A percentile compares a stretch with the other conserved stretches of the same genome.
Evolutionary conservation across 2,329 filamentous ascomycete species (phyloP).

Genomic region (Xylaria sp.): DNA sequence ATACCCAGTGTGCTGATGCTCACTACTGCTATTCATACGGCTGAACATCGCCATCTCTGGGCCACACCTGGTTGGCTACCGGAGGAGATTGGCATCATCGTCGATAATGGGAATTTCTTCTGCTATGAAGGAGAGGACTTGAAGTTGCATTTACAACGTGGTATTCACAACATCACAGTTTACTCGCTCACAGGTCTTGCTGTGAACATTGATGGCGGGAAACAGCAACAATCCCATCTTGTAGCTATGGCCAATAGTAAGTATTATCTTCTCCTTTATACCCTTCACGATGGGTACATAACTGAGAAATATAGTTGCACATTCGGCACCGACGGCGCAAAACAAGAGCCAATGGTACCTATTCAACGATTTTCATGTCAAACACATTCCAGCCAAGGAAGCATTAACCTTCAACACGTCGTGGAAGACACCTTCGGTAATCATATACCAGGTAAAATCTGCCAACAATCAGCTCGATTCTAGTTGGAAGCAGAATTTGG

Average conservation of each 20-base stretch:
- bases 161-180: slow-evolving; percentile 80
- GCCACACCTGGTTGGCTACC: slow-evolving; percentile 88
- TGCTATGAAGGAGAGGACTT: slow-evolving; percentile 95
- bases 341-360: slow-evolving; percentile 83
- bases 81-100: slow-evolving; percentile 89
- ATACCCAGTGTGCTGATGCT: slow-evolving; percentile 88
- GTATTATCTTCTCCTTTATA: slow-evolving; percentile 26
- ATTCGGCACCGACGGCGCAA: slow-evolving; percentile 65
- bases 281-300: slow-evolving; percentile 25
- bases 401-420: slow-evolving; percentile 86
- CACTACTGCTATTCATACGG: slow-evolving; percentile 76
- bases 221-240: slow-evolving; percentile 86
- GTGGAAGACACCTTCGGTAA: slow-evolving; percentile 91
- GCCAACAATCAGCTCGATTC: slow-evolving; percentile 83
- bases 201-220: slow-evolving; percentile 84
- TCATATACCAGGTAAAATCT: slow-evolving; percentile 83
- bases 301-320: slow-evolving; percentile 59
- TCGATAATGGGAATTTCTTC: slow-evolving; percentile 89
- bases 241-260: slow-evolving; percentile 88
- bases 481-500: slow-evolving; percentile 82
- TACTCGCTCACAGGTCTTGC: slow-evolving; percentile 93
- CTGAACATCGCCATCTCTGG: slow-evolving; percentile 83
- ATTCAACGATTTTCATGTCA: slow-evolving; percentile 96
- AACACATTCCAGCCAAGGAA: slow-evolving; percentile 78
- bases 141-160: slow-evolving; percentile 77